phyloP scores from a whole-genome alignment of 495 filamentous ascomycete genomes.

The Penicillium canariense region DNA sequence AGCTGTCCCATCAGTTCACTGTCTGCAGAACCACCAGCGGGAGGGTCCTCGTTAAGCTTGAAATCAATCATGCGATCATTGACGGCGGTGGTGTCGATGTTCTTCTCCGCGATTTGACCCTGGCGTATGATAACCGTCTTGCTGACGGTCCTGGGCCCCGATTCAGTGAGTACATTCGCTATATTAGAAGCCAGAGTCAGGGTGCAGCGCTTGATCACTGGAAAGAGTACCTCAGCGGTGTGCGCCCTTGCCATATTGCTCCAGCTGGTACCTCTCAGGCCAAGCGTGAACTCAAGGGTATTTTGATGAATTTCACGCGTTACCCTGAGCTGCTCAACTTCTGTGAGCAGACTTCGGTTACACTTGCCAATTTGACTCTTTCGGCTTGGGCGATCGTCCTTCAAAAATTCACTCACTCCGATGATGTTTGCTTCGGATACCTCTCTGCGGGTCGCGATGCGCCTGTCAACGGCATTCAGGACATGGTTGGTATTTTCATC shows the following conservation, averaged over 20 bases:
- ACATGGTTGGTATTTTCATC: constrained; percentile 55
- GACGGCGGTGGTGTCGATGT: constrained; percentile 44
- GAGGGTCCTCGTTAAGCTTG: constrained; percentile 47
- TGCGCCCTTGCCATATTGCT: constrained; percentile 28
- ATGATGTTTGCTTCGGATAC: constrained; percentile 61
- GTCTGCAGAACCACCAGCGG: constrained; percentile 41
- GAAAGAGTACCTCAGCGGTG: constrained; percentile 36
- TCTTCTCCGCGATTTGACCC: constrained; percentile 39
- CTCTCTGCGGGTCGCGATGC: constrained; percentile 49
- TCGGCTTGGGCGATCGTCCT: constrained; percentile 59
- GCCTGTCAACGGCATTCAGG: constrained; percentile 49
- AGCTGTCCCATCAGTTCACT: constrained; percentile 49
- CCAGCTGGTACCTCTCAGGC: constrained; percentile 4
- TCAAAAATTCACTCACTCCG: constrained; percentile 46
- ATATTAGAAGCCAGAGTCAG: constrained; percentile 36
- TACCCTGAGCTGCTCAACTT: constrained; percentile 44
- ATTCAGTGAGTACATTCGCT: constrained; percentile 57
- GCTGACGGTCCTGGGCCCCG: constrained; percentile 41
- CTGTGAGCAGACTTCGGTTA: constrained; percentile 47
- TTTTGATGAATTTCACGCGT: constrained; percentile 35
- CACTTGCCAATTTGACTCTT: constrained; percentile 51
- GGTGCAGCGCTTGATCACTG: constrained; percentile 45
- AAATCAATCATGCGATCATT: constrained; percentile 57
- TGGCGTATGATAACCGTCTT: constrained; percentile 45
- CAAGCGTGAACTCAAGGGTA: constrained; percentile 28